Evolutionary conservation across 768 basidiomycete species (phyloP), one percentile per base, ranked within the genome.

Genomic region (Flagelloscypha sp.): DNA sequence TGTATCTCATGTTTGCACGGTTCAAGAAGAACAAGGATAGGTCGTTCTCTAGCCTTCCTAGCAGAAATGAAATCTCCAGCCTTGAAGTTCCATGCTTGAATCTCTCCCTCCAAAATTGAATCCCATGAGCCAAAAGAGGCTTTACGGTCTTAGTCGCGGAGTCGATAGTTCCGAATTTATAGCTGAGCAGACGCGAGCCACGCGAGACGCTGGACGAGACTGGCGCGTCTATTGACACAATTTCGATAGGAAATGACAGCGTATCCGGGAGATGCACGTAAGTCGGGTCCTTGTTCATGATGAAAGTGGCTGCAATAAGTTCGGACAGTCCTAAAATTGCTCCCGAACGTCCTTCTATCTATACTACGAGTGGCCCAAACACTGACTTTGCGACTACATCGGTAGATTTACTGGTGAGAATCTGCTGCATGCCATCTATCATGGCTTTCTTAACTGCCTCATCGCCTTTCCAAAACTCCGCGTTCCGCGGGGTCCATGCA

Each of bases 1-100:
- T 97, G 93, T 48, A 94, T 80, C 40, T 86, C 86, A 59, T 99
- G 94, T 38, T 88, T 90, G 63, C 94, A 99, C n/a, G 90, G 87
- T 57, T 97, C 93, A 30, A 75, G 60, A 43, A 97, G 64, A 24
- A 73, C 58, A 16, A 90, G 63, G 39, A 74, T 76, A 3, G 79
- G 69, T 27, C 59, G 70, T 28, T 75, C 73, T 40, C 65, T 72
- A 8, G 83, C 79, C 47, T 61, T 68, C 35, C 70, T 66, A 24
- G 61, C 55, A 11, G 79, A 68, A 31, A 89, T 63, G 35, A 74
- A 65, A 46, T 86, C 83, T 40, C 81, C 82, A 2, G 63, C 54
- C 24, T 66, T 72, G 43, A 86, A 55, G 34, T 66, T 68, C 92
- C 92, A 97, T 11, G 59, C 54, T 27, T 74, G 66, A 24, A 97